Evolutionary conservation across 148 eudicot species (phyloP), one percentile per base, ranked within the genome.

Genomic region (Vaccinium corymbosum): DNA sequence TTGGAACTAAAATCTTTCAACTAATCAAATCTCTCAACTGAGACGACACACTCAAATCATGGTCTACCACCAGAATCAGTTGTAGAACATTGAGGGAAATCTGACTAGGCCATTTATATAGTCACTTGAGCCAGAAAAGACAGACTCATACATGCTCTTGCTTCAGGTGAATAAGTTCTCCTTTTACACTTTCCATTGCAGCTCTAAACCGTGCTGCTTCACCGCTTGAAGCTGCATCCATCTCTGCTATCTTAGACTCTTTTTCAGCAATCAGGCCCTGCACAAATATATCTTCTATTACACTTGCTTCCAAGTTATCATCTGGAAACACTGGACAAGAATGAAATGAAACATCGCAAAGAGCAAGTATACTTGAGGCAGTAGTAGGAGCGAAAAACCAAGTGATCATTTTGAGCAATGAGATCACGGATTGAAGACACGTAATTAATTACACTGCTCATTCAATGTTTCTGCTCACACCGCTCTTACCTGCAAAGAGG

Each of bases 221-320:
- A 80, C 99, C 99, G 84, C 94, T 94, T 53, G 92, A 92, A 86
- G 98, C 98, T 70, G 98, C 97, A 86, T 97, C 99, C 94, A 97
- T 91, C 90, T 97, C 98, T 86, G 99, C 98, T 85, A 97, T 90
- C 85, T 93, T 92, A 81, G 98, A 91, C 83, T 95, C 98, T 83
- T 90, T 94, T 83, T 94, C 98, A 68, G 94, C 96, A 86, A 97
- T 87, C 70, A 90, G 27, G 68, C 87, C 94, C 99, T 97, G 91
- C 48, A 84, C 71, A 71, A 77, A 78, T 27, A 82, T 46, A 83
- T 38, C 14, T 66, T 83, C 76, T 79, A n/a, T 19, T 27, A 59
- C 79, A 75, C 35, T 77, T 12, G 13, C 17, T 84, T 76, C 50
- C 22, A 71, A 70, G 68, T 83, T 6, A 61, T 68, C 38, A 51